Percentiles rank a stretch among this genome's conserved stretches.
These are phyloP conservation scores for Aethionema arabicum DNA, from an alignment of 345 rosid genomes.

Conservation along the genomic window DNA sequence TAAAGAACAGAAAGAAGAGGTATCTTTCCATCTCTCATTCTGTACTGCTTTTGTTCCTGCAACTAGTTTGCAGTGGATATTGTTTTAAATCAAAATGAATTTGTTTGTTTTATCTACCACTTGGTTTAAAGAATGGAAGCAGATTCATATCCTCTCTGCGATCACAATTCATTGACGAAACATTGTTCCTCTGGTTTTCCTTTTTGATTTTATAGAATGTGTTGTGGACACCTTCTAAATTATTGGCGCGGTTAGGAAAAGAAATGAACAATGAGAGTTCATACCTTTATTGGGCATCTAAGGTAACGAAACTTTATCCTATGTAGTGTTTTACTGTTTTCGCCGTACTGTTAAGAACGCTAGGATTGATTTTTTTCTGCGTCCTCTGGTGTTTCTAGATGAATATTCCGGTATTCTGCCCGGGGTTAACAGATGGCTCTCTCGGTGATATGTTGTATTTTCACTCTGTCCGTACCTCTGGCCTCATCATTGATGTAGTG, in stretches of 20 bases:
- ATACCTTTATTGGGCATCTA: constrained; percentile 92
- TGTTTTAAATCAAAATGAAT: neutral
- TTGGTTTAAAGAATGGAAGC: neutral
- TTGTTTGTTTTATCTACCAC: constrained; percentile 18
- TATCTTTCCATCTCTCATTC: constrained; percentile 15
- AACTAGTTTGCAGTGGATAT: neutral
- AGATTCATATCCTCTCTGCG: constrained; percentile 21
- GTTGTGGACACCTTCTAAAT: constrained; percentile 87
- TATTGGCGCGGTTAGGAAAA: constrained; percentile 77
- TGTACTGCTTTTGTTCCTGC: neutral
- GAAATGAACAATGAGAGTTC: constrained; percentile 84
- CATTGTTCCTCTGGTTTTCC: constrained; percentile 9
- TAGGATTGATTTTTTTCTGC: neutral
- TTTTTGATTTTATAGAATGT: constrained; percentile 47
- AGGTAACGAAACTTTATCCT: constrained; percentile 41
- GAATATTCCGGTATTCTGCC: constrained; percentile 88
- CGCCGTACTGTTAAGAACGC: neutral
- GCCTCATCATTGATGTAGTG: constrained; percentile 61
- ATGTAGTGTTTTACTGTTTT: neutral
- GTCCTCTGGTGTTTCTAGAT: constrained; percentile 52
- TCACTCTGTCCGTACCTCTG: constrained; percentile 68
- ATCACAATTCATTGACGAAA: neutral
- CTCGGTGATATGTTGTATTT: constrained; percentile 93
- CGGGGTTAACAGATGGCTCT: constrained; percentile 94
- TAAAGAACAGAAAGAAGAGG: constrained; percentile 91